Evolutionary conservation across 2,329 filamentous ascomycete species (phyloP), one percentile per base, ranked within the genome.

Genomic region (Colletotrichum gigasporum): DNA sequence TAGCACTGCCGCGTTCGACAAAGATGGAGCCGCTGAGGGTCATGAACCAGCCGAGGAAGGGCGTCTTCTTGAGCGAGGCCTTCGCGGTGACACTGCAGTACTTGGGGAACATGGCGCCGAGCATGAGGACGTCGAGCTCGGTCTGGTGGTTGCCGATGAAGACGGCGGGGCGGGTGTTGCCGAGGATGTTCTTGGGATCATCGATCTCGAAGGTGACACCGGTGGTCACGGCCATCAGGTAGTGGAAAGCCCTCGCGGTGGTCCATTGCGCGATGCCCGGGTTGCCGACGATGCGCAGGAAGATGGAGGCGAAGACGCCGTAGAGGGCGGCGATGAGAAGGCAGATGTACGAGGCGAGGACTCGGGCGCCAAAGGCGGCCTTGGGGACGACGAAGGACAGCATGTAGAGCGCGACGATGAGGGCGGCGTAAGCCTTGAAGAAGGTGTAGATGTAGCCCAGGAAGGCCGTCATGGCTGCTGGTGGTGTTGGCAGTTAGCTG

Each of bases 111-210:
- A 97, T 88, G 78, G 85, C 83, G 67, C 94, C 96, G 26, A 99
- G 86, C 88, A 97, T 91, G 64, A 97, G 85, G 39, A 99, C 92
- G 75, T 99, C 96, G 69, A 99, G 87, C 80, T 98, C 96, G 20
- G 92, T 93, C 85, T 99, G 96, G 81, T 99, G 96, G 79, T 98
- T 98, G 39, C 91, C 92, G 70, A 99, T 85, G 73, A 99, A 94
- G 61, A 99, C 91, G 61, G 93, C 94, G 1, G 96, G 96, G 53
- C 95, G 87, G 26, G 83, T 83, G 9, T 83, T 89, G 47, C 81
- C 80, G 63, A 94, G 86, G 70, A 89, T 75, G 68, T 89, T 78
- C 64, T 88, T 75, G 37, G 88, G 76, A 71, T 94, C 93, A 44
- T 90, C 85, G 51, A 97, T 79, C 66, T 87, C 83, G 75, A 98